Evolutionary conservation across 805 yeast genomes (phyloP).

Genomic region (Candida krabiensis): DNA sequence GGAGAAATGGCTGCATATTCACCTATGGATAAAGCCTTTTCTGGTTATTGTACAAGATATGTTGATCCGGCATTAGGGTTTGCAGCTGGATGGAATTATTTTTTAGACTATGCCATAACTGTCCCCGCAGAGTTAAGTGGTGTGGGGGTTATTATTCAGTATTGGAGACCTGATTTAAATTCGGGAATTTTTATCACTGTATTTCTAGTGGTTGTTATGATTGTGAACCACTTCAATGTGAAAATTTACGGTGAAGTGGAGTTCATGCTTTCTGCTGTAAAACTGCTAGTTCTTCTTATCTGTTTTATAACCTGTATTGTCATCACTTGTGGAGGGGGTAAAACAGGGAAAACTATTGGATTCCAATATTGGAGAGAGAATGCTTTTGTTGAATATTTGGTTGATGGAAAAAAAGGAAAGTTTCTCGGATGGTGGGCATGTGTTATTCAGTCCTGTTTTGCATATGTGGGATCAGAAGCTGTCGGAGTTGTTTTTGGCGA

Average conservation of each 20-base stretch:
- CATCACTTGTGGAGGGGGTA: constrained; percentile 47
- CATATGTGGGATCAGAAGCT: constrained; percentile 77
- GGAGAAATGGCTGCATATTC: constrained; percentile 67
- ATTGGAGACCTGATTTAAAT: constrained; percentile 55
- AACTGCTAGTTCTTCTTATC: constrained; percentile 61
- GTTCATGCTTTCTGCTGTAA: constrained; percentile 46
- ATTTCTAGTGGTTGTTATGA: constrained; percentile 44
- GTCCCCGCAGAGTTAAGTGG: constrained; percentile 66
- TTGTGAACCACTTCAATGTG: constrained; percentile 30
- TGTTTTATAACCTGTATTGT: constrained; percentile 45
- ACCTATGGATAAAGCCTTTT: constrained; percentile 61
- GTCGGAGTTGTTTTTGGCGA: constrained; percentile 79
- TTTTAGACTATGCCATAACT: constrained; percentile 62
- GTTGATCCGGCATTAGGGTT: constrained; percentile 59
- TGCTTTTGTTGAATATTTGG: constrained; percentile 6
- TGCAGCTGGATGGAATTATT: constrained; percentile 62
- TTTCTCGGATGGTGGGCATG: constrained; percentile 72
- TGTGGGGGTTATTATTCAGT: constrained; percentile 59
- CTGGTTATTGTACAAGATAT: constrained; percentile 35
- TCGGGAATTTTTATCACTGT: constrained; percentile 59
- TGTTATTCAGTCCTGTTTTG: constrained; percentile 72
- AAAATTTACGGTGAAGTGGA: constrained; percentile 48
- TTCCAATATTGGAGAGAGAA: constrained; percentile 48
- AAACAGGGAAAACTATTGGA: constrained; percentile 47
- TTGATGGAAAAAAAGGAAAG: constrained; percentile 8